Evolutionary conservation across 2,329 filamentous ascomycete species (phyloP).

Genomic region (Fusarium pseudonygamai): DNA sequence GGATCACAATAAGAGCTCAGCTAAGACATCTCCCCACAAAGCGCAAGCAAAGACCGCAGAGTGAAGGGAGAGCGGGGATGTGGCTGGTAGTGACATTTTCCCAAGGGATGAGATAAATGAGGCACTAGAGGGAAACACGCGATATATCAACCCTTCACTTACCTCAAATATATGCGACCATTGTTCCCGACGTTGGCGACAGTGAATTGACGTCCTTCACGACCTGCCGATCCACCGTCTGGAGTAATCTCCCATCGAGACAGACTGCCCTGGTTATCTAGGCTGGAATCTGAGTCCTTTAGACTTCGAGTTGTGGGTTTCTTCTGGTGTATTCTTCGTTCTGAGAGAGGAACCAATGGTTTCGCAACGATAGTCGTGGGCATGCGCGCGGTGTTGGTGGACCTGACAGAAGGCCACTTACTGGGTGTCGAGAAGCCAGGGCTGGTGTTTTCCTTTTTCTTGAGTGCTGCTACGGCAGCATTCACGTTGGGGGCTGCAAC

Average conservation of each 20-base stretch:
- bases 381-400: conserved; percentile 35
- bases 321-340: conserved; percentile 56
- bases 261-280: conserved; percentile 47
- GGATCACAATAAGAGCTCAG: conserved; percentile 17
- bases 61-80: conserved; percentile 28
- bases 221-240: conserved; percentile 68
- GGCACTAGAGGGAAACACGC: conserved; percentile 12
- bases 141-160: conserved; percentile 40
- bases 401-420: conserved; percentile 37
- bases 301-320: conserved; percentile 51
- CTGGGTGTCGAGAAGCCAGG: conserved; percentile 23
- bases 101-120: conserved; percentile 6
- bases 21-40: conserved; percentile 31
- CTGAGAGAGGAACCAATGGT: conserved; percentile 57
- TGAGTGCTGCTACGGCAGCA: conserved; percentile 9
- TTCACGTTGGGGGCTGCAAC: conserved; percentile 5
- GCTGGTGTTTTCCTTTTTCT: conserved; percentile 32
- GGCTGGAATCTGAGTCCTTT: conserved; percentile 59
- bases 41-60: conserved; percentile 13
- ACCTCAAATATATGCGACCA: conserved; percentile 84
- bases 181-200: conserved; percentile 86
- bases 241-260: conserved; percentile 63
- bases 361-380: conserved; percentile 41
- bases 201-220: conserved; percentile 77
- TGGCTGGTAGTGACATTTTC: conserved; percentile 25